phyloP scores from a whole-genome alignment of 2,329 filamentous ascomycete species.

The Aspergillus japonicus region DNA sequence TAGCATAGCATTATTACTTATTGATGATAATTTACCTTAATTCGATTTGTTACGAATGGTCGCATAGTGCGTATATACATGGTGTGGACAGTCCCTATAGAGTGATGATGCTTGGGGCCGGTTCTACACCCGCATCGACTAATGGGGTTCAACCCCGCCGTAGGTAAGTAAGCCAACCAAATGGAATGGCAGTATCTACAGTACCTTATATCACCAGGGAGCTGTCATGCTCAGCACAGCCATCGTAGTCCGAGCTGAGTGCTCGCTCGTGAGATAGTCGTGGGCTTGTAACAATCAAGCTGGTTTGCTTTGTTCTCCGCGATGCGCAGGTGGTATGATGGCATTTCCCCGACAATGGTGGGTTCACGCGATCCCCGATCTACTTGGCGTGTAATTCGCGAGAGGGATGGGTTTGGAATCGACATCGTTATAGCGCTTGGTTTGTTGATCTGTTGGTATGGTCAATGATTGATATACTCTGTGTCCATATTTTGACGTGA shows the following conservation, averaged over 20 bases:
- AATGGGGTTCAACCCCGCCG: too few relatives aligned
- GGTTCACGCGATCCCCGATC: conserved; percentile 1
- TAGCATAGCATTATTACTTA: neutral
- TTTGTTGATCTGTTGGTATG: too few relatives aligned
- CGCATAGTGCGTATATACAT: too few relatives aligned
- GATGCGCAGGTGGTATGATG: neutral
- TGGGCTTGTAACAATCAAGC: neutral
- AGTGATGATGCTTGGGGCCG: too few relatives aligned
- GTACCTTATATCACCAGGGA: neutral
- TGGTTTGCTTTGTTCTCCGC: neutral
- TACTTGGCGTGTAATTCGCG: neutral
- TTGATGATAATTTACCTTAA: neutral
- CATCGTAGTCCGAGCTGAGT: too few relatives aligned
- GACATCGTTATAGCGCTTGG: too few relatives aligned
- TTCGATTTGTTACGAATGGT: neutral
- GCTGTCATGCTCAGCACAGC: too few relatives aligned
- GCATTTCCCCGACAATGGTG: neutral
- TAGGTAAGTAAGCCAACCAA: too few relatives aligned
- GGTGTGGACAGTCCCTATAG: neutral
- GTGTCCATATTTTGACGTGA: too few relatives aligned
- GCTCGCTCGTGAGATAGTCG: too few relatives aligned
- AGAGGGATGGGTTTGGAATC: neutral
- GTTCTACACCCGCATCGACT: too few relatives aligned
- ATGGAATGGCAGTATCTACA: neutral
- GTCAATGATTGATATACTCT: too few relatives aligned